Evolutionary conservation across 148 eudicot genomes (phyloP).

Genomic region (Chenopodium formosanum): DNA sequence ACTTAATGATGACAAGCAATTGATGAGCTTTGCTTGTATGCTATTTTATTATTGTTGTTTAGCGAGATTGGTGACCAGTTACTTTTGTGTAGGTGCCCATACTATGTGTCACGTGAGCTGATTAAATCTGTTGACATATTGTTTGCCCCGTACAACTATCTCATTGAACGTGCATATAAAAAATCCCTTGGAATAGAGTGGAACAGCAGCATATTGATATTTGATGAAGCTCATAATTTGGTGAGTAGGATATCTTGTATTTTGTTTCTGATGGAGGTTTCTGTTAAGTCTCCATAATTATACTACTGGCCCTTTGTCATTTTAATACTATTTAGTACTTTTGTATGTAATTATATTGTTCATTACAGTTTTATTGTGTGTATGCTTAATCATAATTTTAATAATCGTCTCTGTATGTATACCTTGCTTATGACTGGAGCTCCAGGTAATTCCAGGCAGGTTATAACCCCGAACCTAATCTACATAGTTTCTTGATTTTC

Average conservation of each 20-base stretch:
- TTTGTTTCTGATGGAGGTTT: not conserved
- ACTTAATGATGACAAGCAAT: not conserved
- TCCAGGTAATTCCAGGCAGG: not conserved
- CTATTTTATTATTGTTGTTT: not conserved
- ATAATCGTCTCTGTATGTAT: not conserved
- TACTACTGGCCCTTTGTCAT: not conserved
- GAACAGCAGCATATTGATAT: conserved; percentile 71
- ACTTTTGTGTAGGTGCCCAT: conserved; percentile 71
- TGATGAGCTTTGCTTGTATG: not conserved
- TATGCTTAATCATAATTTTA: not conserved
- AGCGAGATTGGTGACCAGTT: conserved; percentile 1
- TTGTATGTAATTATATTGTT: not conserved
- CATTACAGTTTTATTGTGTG: not conserved
- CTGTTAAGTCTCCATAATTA: not conserved
- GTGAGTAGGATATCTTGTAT: conserved; percentile 36
- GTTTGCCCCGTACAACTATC: conserved; percentile 97
- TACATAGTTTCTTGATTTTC: too few relatives aligned
- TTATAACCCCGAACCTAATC: not conserved
- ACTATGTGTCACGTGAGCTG: conserved; percentile 86
- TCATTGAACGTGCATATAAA: conserved; percentile 70
- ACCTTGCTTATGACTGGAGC: not conserved
- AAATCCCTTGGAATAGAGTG: conserved; percentile 69
- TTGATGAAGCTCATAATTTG: conserved; percentile 99
- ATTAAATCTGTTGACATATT: conserved; percentile 85
- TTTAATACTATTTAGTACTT: not conserved